Evolutionary conservation across 1,284 basidiomycete genomes (phyloP).

Genomic region (Neonothopanus nambi): DNA sequence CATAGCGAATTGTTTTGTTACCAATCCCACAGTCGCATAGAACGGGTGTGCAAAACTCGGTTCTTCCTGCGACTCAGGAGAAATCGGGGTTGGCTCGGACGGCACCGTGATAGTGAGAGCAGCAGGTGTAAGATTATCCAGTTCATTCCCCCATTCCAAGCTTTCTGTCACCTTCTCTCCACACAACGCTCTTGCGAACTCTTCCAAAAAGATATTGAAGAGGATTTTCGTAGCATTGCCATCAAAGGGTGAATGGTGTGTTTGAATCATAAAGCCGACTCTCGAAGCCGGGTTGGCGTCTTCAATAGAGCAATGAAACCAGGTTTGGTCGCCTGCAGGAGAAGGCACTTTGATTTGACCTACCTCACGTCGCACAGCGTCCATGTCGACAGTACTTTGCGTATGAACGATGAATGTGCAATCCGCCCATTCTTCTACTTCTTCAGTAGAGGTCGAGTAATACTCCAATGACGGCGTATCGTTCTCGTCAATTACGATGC

Average conservation of each 20-base stretch:
- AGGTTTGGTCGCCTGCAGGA: conserved; percentile 6
- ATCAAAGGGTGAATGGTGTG: too few relatives aligned
- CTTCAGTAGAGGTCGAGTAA: conserved; percentile 1
- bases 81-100: conserved; percentile 15
- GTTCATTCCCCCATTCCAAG: conserved; percentile 17
- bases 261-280: conserved; percentile 16
- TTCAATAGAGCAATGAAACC: conserved; percentile 1
- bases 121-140: conserved; percentile 14
- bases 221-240: conserved; percentile 17
- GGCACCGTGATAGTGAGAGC: conserved; percentile 12
- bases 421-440: conserved; percentile 9
- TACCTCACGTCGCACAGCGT: conserved; percentile 7
- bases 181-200: conserved; percentile 7
- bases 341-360: conserved; percentile 11
- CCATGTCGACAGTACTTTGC: conserved; percentile 9
- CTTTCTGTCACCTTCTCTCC: not conserved
- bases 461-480: conserved; percentile 4
- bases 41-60: conserved; percentile 10
- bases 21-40: not conserved
- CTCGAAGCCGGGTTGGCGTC: not conserved
- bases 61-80: conserved; percentile 6
- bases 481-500: conserved; percentile 7
- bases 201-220: conserved; percentile 9
- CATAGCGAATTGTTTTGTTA: too few relatives aligned
- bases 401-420: conserved; percentile 14